Conservation (phyloP, 805 yeast genomes). For the Clavispora fructus region DNA sequence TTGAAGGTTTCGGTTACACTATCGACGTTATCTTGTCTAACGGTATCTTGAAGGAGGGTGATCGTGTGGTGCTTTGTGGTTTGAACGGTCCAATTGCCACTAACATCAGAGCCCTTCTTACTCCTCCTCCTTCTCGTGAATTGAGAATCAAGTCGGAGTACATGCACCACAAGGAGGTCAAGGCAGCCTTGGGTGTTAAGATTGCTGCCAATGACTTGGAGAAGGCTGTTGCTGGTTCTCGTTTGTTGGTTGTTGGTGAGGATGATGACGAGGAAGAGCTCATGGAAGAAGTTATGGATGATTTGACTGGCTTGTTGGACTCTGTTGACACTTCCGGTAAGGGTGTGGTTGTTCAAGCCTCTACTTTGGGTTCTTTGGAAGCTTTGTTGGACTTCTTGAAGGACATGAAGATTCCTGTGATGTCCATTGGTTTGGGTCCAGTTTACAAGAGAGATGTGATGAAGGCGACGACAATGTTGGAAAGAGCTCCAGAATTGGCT, state of each 20-base stretch:
- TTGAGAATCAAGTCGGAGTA: constrained; percentile 95
- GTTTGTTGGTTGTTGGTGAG: constrained; percentile 90
- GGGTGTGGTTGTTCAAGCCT: constrained; percentile 98
- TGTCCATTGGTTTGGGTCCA: constrained; percentile 98
- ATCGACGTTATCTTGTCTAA: constrained; percentile 97
- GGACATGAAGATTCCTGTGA: constrained; percentile 98
- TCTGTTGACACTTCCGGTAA: constrained; percentile 91
- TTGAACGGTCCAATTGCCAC: constrained; percentile 98
- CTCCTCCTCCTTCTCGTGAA: constrained; percentile 97
- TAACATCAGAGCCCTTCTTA: constrained; percentile 87
- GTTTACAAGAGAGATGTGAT: constrained; percentile 97
- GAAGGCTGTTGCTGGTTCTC: constrained; percentile 98
- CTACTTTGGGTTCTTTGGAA: constrained; percentile 96
- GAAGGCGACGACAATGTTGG: constrained; percentile 96
- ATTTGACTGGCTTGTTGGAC: constrained; percentile 87
- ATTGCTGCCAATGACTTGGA: constrained; percentile 97
- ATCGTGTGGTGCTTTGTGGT: constrained; percentile 92
- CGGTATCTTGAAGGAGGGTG: constrained; percentile 94
- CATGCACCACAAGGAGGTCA: constrained; percentile 93
- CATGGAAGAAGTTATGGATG: constrained; percentile 99
- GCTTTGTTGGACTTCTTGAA: constrained; percentile 95
- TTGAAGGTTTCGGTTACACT: constrained; percentile 98
- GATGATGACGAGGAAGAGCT: constrained; percentile 97
- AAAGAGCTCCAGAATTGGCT: constrained; percentile 91
- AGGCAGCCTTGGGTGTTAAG: constrained; percentile 98